These are phyloP conservation scores for Chaetomium strumarium DNA, from an alignment of 2,329 filamentous ascomycete genomes.

Conservation along the genomic window DNA sequence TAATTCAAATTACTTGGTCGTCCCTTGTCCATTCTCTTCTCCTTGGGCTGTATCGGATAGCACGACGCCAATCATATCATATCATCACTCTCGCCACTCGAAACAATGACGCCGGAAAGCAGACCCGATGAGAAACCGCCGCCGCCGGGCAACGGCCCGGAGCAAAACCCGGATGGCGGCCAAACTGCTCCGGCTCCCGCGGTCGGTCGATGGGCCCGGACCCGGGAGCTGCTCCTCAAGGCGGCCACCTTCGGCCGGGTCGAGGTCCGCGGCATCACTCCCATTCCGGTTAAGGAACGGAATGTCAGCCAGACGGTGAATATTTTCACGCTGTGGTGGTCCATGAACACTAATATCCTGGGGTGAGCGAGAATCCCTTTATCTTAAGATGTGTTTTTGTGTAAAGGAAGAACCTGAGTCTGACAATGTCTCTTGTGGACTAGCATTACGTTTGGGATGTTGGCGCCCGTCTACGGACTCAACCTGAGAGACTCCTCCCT, in stretches of 20 bases:
- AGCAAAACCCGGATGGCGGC: not conserved
- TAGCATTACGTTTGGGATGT: slow-evolving; percentile 58
- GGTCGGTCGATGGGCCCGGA: slow-evolving; percentile 6
- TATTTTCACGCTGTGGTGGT: slow-evolving; percentile 45
- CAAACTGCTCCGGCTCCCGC: not conserved
- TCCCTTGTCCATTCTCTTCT: no score
- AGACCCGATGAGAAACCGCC: not conserved
- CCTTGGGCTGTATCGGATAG: no score
- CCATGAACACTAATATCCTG: slow-evolving; percentile 43
- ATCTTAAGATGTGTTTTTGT: not conserved
- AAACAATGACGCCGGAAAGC: slow-evolving; percentile 7
- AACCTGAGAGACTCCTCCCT: slow-evolving; percentile 51
- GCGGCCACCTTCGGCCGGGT: slow-evolving; percentile 28
- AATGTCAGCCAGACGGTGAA: slow-evolving; percentile 37
- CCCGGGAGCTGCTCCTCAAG: slow-evolving; percentile 5
- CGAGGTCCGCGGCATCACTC: slow-evolving; percentile 40
- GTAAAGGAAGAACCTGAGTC: not conserved
- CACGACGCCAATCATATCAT: no score
- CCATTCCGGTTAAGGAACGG: slow-evolving; percentile 38
- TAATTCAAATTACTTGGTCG: no score
- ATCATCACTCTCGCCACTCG: not conserved
- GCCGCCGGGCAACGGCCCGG: not conserved
- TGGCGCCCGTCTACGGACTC: slow-evolving; percentile 50
- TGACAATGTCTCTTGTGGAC: not conserved
- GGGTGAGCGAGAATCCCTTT: slow-evolving; percentile 29